Percentiles rank a stretch among this genome's conserved stretches.
phyloP scores from a whole-genome alignment of 2,329 filamentous ascomycete species.

The Aspergillus melleus region DNA sequence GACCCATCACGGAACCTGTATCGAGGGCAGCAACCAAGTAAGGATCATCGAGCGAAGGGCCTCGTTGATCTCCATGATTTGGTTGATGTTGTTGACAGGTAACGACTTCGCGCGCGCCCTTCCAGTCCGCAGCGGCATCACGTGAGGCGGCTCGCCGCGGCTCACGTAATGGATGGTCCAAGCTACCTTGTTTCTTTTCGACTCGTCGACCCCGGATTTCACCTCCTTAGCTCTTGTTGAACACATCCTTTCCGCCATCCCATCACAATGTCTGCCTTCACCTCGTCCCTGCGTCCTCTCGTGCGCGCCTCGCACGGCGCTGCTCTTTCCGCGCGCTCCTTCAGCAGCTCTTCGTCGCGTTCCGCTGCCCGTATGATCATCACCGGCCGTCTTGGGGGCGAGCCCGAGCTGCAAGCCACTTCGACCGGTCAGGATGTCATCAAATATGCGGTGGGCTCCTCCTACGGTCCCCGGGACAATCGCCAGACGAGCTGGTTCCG shows the following conservation, averaged over 20 bases:
- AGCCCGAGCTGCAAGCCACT: conserved; percentile 73
- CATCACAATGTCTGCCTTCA: conserved; percentile 44
- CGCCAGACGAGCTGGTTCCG: conserved; percentile 82
- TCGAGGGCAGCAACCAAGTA: not conserved
- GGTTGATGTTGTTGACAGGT: not conserved
- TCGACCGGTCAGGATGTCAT: conserved; percentile 72
- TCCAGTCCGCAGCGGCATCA: not conserved
- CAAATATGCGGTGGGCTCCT: conserved; percentile 74
- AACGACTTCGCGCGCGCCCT: not conserved
- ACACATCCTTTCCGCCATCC: not conserved
- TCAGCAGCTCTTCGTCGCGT: conserved; percentile 65
- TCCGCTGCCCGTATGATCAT: conserved; percentile 79
- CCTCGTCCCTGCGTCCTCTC: conserved; percentile 54
- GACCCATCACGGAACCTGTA: not conserved
- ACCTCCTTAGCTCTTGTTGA: not conserved
- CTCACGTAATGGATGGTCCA: conserved; percentile 2
- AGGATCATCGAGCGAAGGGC: not conserved
- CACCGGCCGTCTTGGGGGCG: conserved; percentile 78
- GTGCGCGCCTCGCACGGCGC: conserved; percentile 46
- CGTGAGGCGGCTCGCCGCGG: conserved; percentile 4
- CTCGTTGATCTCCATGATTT: not conserved
- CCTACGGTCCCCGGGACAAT: conserved; percentile 66
- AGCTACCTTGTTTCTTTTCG: not conserved
- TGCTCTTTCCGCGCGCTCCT: conserved; percentile 60
- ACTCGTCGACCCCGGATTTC: not conserved